Base-by-base conservation (phyloP, 1,284 basidiomycete genomes). In the Phaffia rhodozyma region DNA sequence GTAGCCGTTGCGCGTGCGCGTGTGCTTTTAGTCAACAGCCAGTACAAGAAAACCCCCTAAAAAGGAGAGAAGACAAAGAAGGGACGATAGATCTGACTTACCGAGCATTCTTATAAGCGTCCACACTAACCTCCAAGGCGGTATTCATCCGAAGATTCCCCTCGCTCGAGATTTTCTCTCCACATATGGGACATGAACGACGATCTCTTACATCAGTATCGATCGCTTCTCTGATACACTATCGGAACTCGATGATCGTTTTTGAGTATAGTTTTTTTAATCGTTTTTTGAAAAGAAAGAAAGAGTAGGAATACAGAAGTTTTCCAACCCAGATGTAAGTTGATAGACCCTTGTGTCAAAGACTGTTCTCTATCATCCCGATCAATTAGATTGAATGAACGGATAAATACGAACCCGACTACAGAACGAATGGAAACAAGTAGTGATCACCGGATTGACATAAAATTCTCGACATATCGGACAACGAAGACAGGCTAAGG, bases 381-480 rank as follows among this genome's bases (percentile, higher is more conserved):
- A n/a, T n/a, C n/a, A n/a, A n/a, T n/a, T n/a, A n/a, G n/a, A n/a
- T n/a, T 16, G 13, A 43, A 11, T 43, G 38, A 16, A 16, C 13
- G 38, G 38, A 43, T 43, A 11, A n/a, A n/a, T n/a, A 43, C 38
- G 38, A 43, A 43, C 38, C 38, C 38, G 38, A 43, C 38, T 43
- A 43, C 58, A 59, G 48, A 59, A 59, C 7, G 58, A 59, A 20
- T 59, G 58, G 20, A 23, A 23, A 34, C 58, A 59, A 3, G 58
- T 48, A 2, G 58, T 59, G 47, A 59, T 50, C 29, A 59, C 58
- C 25, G 58, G 58, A 20, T 59, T 47, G n/a, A 30, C n/a, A 20
- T 27, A 59, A 34, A 59, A 59, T 27, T 59, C 58, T 34, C 52
- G 50, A 38, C 58, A 59, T n/a, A 59, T 59, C 13, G 58, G 58